A percentile compares a stretch with the other conserved stretches of the same genome.
Evolutionary conservation across 2,329 filamentous ascomycete genomes (phyloP).

Genomic region (Alternaria panax): DNA sequence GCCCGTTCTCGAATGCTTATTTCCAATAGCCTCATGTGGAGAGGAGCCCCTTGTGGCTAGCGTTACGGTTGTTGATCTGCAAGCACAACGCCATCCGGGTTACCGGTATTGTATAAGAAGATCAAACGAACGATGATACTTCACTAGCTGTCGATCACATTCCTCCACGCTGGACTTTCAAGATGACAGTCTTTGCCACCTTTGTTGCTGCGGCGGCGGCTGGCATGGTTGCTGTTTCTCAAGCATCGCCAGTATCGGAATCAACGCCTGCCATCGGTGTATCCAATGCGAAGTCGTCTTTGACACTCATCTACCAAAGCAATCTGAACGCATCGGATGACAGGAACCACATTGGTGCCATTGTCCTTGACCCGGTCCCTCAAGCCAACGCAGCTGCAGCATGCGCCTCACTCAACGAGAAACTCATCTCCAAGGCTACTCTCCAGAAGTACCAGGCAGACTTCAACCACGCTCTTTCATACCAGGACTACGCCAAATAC

Average conservation of each 20-base stretch:
- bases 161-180: constrained; percentile 8
- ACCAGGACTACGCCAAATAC: constrained; percentile 54
- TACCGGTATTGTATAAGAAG: constrained; percentile 35
- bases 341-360: constrained; percentile 60
- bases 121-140: not conserved
- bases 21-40: constrained; percentile 31
- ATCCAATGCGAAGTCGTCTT: constrained; percentile 51
- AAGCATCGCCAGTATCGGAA: constrained; percentile 27
- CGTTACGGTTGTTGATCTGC: constrained; percentile 19
- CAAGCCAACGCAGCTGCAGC: constrained; percentile 51
- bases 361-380: constrained; percentile 56
- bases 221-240: constrained; percentile 26
- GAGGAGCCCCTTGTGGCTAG: constrained; percentile 25
- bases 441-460: constrained; percentile 56
- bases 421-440: constrained; percentile 53
- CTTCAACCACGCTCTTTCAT: constrained; percentile 56
- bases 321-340: constrained; percentile 63
- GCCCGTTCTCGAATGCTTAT: constrained; percentile 35
- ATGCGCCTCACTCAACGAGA: constrained; percentile 59
- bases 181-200: constrained; percentile 33
- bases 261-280: constrained; percentile 18
- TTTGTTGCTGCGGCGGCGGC: constrained; percentile 32
- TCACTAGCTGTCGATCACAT: constrained; percentile 5
- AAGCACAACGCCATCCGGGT: constrained; percentile 32
- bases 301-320: constrained; percentile 63